Evolutionary conservation across 2,329 filamentous ascomycete genomes (phyloP).

Genomic region (Xylariaceae sp.): DNA sequence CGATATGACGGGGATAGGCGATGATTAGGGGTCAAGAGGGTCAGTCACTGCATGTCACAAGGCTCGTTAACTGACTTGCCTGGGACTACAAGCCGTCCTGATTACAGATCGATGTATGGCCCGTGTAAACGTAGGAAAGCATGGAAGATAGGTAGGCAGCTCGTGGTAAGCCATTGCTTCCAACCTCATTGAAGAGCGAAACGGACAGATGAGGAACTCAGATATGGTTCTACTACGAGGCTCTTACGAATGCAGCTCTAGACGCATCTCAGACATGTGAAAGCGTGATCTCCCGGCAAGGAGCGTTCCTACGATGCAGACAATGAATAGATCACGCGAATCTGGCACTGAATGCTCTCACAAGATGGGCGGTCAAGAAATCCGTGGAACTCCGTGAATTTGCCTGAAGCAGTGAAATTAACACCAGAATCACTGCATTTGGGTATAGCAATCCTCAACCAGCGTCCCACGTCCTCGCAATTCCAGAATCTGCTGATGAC

Average conservation of each 20-base stretch:
- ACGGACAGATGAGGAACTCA: not conserved
- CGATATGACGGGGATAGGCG: too few species aligned
- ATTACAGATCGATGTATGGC: too few species aligned
- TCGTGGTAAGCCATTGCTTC: not conserved
- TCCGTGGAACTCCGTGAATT: conserved; percentile 55
- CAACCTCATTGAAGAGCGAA: not conserved
- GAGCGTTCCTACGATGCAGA: not conserved
- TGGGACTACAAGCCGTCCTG: too few species aligned
- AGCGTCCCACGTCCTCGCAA: conserved; percentile 59
- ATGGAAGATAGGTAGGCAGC: not conserved
- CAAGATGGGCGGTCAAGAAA: not conserved
- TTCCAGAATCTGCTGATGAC: conserved; percentile 27
- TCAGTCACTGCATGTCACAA: too few species aligned
- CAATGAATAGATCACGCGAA: not conserved
- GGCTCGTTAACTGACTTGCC: too few species aligned
- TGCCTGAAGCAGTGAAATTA: conserved; percentile 52
- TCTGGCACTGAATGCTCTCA: not conserved
- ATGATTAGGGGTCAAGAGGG: too few species aligned
- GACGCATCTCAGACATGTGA: not conserved
- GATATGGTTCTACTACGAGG: not conserved
- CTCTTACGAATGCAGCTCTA: not conserved
- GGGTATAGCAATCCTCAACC: conserved; percentile 60
- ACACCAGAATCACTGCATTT: conserved; percentile 42
- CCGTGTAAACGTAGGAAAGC: too few species aligned
- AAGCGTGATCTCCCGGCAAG: not conserved